These are phyloP conservation scores for Linum usitatissimum DNA, from an alignment of 345 rosid species.

Conservation along the genomic window DNA sequence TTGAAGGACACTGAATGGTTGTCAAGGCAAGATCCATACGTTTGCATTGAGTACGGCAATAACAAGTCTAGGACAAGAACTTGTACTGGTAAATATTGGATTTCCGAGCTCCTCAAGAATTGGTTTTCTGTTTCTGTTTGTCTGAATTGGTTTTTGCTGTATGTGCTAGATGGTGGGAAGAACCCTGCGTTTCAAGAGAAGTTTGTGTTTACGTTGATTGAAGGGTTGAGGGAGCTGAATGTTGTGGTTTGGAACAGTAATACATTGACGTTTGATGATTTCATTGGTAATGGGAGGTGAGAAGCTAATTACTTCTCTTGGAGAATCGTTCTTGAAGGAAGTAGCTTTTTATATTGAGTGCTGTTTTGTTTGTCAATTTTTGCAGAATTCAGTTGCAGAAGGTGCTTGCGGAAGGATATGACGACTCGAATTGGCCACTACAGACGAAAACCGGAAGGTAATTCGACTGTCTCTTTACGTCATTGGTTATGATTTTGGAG, in stretches of 20 bases:
- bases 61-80: constrained; percentile 22
- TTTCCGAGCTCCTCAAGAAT: background rate
- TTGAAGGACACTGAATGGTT: constrained; percentile 31
- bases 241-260: constrained; percentile 59
- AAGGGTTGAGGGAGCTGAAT: constrained; percentile 65
- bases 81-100: constrained; percentile 14
- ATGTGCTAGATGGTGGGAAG: constrained; percentile 56
- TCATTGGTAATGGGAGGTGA: constrained; percentile 87
- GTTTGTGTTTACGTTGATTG: constrained; percentile 59
- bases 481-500: background rate
- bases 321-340: constrained; percentile 7
- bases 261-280: constrained; percentile 48
- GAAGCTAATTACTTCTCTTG: background rate
- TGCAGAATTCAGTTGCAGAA: constrained; percentile 63
- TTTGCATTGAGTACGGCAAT: constrained; percentile 24
- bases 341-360: background rate
- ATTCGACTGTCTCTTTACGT: background rate
- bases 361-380: constrained; percentile 3
- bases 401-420: constrained; percentile 65
- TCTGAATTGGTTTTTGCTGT: background rate
- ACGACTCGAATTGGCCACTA: constrained; percentile 71
- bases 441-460: constrained; percentile 81
- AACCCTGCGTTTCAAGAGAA: constrained; percentile 84
- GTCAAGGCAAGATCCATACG: constrained; percentile 27
- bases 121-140: background rate